Conservation (phyloP, 352 stramenopile genomes). For the Pythium chondricola region DNA sequence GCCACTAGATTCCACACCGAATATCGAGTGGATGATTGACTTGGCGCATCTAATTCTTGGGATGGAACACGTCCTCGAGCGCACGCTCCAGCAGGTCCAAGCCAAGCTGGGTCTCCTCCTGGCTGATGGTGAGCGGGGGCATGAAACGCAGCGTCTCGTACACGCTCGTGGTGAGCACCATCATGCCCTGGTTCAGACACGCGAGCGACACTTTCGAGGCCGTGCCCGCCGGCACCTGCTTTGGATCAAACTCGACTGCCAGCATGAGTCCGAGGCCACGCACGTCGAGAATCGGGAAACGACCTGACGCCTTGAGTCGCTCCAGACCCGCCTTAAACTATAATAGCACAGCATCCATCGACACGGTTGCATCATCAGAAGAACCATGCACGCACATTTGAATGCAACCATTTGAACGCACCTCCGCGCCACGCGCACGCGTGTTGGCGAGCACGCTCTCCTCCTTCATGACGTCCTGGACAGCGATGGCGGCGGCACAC, state of each 20-base stretch:
- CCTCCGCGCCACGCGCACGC: conserved; percentile 37
- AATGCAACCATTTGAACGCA: conserved; percentile 19
- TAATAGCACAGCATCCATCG: conserved; percentile 10
- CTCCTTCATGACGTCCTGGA: conserved; percentile 77
- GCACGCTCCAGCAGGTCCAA: conserved; percentile 39
- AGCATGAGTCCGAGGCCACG: conserved; percentile 92
- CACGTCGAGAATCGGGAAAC: conserved; percentile 83
- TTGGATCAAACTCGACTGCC: conserved; percentile 85
- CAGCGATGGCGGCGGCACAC: conserved; percentile 88
- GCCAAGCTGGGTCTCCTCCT: conserved; percentile 48
- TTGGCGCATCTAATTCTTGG: conserved; percentile 17
- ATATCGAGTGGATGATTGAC: too few species aligned
- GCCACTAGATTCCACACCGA: too few species aligned
- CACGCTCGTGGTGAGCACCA: conserved; percentile 88
- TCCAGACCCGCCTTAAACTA: conserved; percentile 72
- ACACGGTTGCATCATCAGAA: conserved; percentile 29
- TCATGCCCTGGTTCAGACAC: conserved; percentile 85
- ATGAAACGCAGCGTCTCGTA: conserved; percentile 93
- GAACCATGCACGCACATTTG: conserved; percentile 14
- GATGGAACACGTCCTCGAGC: conserved; percentile 34
- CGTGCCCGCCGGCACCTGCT: conserved; percentile 43
- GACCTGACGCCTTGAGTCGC: conserved; percentile 61
- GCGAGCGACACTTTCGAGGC: conserved; percentile 68
- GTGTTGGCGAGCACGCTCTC: conserved; percentile 89
- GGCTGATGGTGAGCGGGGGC: conserved; percentile 82